Percentiles rank a stretch among this genome's conserved stretches.
phyloP scores from a whole-genome alignment of 139 green algal species.

The Micractinium sp. region DNA sequence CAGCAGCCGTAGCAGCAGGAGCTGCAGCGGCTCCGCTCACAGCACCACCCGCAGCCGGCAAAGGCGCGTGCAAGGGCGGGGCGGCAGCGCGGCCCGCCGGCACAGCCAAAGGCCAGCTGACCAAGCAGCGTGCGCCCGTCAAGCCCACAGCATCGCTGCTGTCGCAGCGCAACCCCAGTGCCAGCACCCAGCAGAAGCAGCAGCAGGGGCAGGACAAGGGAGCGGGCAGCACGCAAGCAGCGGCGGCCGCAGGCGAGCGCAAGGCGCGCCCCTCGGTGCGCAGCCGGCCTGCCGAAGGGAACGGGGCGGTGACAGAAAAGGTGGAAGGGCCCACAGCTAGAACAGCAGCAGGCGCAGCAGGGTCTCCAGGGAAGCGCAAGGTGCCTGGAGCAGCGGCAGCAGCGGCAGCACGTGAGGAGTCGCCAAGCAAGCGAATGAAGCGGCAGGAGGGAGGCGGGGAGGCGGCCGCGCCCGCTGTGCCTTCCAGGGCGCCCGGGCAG shows the following conservation, averaged over 20 bases:
- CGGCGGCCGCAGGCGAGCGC: not conserved
- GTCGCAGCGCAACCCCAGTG: not conserved
- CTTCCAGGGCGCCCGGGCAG: not conserved
- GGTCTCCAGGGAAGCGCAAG: constrained; percentile 7
- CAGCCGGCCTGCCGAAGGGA: not conserved
- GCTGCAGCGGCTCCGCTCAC: not conserved
- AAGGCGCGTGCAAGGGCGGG: not conserved
- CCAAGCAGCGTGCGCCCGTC: not conserved
- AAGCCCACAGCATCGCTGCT: not conserved
- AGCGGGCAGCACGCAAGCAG: not conserved
- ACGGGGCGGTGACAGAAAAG: not conserved
- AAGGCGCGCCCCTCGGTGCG: not conserved
- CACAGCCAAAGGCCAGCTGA: not conserved
- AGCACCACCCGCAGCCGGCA: not conserved
- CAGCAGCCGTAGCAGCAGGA: not conserved
- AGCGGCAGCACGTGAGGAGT: not conserved
- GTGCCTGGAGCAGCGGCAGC: not conserved
- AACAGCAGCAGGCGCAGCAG: not conserved
- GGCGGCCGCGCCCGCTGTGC: not conserved
- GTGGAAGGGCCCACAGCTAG: too few species aligned
- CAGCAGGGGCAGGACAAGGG: not conserved
- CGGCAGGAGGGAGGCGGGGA: not conserved
- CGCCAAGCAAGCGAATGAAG: constrained; percentile 10
- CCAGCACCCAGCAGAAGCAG: not conserved
- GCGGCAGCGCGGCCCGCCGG: not conserved